These are phyloP conservation scores for Emmonsiellopsis sp. DNA, from an alignment of 2,329 filamentous ascomycete genomes.

Conservation along the genomic window DNA sequence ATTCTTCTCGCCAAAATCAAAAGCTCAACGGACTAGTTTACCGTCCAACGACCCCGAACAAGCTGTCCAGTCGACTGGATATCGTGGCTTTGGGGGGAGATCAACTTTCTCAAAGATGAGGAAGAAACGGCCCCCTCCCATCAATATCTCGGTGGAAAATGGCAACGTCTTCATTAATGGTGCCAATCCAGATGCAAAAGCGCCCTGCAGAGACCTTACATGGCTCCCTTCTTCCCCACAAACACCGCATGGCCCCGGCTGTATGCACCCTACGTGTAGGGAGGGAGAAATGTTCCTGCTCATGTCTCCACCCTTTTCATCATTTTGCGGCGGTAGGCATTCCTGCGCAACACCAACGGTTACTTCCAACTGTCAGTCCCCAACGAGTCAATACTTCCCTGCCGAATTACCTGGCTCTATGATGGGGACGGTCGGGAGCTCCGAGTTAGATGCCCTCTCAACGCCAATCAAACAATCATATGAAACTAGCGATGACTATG, in stretches of 20 bases:
- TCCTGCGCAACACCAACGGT: not conserved
- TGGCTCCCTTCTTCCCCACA: constrained; percentile 8
- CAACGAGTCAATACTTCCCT: constrained; percentile 4
- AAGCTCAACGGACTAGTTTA: constrained; percentile 4
- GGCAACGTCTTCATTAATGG: constrained; percentile 10
- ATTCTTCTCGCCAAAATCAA: constrained; percentile 9
- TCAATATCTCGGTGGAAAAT: constrained; percentile 11
- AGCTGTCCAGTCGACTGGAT: not conserved
- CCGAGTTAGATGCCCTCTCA: constrained; percentile 6
- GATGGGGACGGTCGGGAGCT: not conserved
- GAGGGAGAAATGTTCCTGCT: constrained; percentile 3
- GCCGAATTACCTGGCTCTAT: constrained; percentile 7
- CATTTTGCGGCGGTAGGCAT: not conserved
- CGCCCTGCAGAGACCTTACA: constrained; percentile 5
- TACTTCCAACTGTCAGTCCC: not conserved
- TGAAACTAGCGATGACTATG: not conserved
- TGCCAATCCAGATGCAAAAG: constrained; percentile 4
- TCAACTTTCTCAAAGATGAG: constrained; percentile 11
- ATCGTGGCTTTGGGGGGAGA: constrained; percentile 2
- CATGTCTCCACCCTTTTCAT: not conserved
- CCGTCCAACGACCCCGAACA: constrained; percentile 2
- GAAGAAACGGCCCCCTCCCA: constrained; percentile 12
- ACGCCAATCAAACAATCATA: constrained; percentile 5
- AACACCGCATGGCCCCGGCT: constrained; percentile 5
- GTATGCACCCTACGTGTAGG: constrained; percentile 6